Evolutionary conservation across 306 rosid species (phyloP), one percentile per base, ranked within the genome.

Genomic region (Medicago arabica): DNA sequence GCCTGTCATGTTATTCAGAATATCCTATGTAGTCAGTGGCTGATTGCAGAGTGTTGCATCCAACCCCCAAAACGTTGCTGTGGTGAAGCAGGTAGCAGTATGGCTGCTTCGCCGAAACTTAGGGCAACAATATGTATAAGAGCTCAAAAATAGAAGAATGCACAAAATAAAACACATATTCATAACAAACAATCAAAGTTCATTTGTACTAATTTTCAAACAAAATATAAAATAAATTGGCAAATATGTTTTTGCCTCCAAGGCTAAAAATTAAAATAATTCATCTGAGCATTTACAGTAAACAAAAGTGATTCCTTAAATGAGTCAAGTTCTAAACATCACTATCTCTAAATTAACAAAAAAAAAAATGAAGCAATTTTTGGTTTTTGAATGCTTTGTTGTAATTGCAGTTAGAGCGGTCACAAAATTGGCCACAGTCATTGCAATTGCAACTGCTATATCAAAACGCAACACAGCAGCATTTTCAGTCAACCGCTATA

Each of bases 1-100:
- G 55, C 28, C 28, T 34, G 5, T 59, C 68, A 23, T 55, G 59
- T 31, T 47, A 78, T 34, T 59, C 19, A 7, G 49, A 59, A 59
- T 54, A 55, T 18, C 13, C 13, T 55, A 19, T 55, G 31, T 4
- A 19, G 31, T 55, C 25, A 19, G 34, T 9, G 28, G 61, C 61
- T 55, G 34, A 19, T 19, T 55, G 61, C 15, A 4, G 15, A 18
- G 31, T 6, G 5, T 18, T 19, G 31, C 28, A 55, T 28, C 25
- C 61, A 55, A 55, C 61, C 31, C 12, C 25, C 61, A 55, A 51
- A 51, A 55, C 14, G 6, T 54, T 54, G 18, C 18, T 54, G 61
- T 5, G 3, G 61, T 9, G 14, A 54, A 21, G 60, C 13, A 2
- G 6, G 31, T 18, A 14, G 61, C 28, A 54, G 61, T 54, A 8